phyloP scores from a whole-genome alignment of 495 filamentous ascomycete species.

The Recurvomyces mirabilis region DNA sequence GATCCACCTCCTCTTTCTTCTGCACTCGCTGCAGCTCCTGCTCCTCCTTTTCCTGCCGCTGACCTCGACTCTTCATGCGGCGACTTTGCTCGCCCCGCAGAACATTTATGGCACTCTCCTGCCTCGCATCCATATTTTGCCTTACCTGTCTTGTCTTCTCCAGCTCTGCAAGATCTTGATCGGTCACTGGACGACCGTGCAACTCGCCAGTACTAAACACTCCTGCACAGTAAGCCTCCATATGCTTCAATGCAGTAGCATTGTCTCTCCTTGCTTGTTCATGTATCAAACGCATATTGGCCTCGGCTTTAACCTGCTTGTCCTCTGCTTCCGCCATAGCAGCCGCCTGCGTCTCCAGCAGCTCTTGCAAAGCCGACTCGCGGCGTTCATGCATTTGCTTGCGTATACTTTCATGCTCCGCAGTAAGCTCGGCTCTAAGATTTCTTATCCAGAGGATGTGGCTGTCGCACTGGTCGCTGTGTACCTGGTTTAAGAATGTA shows the following conservation, averaged over 20 bases:
- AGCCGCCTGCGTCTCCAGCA: slow-evolving; percentile 31
- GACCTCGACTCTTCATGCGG: slow-evolving; percentile 17
- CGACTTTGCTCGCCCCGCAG: slow-evolving; percentile 66
- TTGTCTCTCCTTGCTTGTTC: slow-evolving; percentile 49
- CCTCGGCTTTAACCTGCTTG: slow-evolving; percentile 61
- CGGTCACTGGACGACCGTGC: slow-evolving; percentile 40
- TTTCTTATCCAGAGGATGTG: slow-evolving; percentile 45
- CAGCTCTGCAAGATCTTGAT: slow-evolving; percentile 49
- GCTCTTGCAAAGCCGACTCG: slow-evolving; percentile 6
- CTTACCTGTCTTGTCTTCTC: slow-evolving; percentile 59
- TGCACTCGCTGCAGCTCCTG: slow-evolving; percentile 56
- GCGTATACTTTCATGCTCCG: slow-evolving; percentile 36
- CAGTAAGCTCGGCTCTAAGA: slow-evolving; percentile 44
- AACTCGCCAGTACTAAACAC: slow-evolving; percentile 31
- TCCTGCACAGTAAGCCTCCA: slow-evolving; percentile 67
- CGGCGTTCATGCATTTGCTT: slow-evolving; percentile 33
- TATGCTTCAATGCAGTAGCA: slow-evolving; percentile 58
- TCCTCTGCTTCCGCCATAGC: slow-evolving; percentile 57
- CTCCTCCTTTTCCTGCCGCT: slow-evolving; percentile 31
- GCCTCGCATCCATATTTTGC: slow-evolving; percentile 58
- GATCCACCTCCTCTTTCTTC: slow-evolving; percentile 46
- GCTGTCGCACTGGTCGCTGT: slow-evolving; percentile 34
- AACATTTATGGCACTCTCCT: slow-evolving; percentile 66
- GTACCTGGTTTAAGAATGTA: too few relatives aligned
- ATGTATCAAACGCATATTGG: slow-evolving; percentile 41